These are phyloP conservation scores for Botrytis fragariae DNA, from an alignment of 2,329 filamentous ascomycete genomes.

Conservation along the genomic window DNA sequence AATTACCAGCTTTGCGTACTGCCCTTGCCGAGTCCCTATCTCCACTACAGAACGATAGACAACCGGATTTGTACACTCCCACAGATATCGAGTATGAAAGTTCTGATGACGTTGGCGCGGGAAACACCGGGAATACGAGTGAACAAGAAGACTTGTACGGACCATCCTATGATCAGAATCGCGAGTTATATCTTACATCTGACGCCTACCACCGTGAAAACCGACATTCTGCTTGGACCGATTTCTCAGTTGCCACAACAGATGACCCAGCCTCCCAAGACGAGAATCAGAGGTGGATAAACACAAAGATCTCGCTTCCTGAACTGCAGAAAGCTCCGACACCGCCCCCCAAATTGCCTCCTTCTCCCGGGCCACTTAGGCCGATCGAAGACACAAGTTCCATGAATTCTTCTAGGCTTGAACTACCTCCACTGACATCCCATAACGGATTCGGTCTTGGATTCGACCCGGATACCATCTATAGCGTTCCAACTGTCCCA, in stretches of 20 bases:
- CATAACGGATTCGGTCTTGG: constrained; percentile 32
- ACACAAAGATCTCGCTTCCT: constrained; percentile 22
- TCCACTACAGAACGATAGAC: constrained; percentile 24
- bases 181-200: constrained; percentile 24
- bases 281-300: constrained; percentile 20
- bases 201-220: constrained; percentile 27
- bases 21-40: constrained; percentile 31
- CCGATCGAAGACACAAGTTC: constrained; percentile 15
- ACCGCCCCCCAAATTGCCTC: constrained; percentile 42
- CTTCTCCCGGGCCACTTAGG: constrained; percentile 30
- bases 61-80: constrained; percentile 32
- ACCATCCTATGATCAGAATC: constrained; percentile 26
- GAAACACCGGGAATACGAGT: constrained; percentile 22
- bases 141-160: constrained; percentile 25
- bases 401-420: constrained; percentile 24
- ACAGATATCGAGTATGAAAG: constrained; percentile 39
- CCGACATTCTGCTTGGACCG: constrained; percentile 35
- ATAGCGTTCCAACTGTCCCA: constrained; percentile 26
- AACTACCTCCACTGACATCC: constrained; percentile 30
- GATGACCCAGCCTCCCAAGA: constrained; percentile 29
- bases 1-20: constrained; percentile 31
- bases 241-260: constrained; percentile 33
- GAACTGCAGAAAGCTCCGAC: constrained; percentile 41
- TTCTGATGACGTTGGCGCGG: constrained; percentile 29
- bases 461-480: constrained; percentile 22